These are phyloP conservation scores for Globisporangium abappressorium DNA, from an alignment of 352 stramenopile genomes.

Conservation along the genomic window DNA sequence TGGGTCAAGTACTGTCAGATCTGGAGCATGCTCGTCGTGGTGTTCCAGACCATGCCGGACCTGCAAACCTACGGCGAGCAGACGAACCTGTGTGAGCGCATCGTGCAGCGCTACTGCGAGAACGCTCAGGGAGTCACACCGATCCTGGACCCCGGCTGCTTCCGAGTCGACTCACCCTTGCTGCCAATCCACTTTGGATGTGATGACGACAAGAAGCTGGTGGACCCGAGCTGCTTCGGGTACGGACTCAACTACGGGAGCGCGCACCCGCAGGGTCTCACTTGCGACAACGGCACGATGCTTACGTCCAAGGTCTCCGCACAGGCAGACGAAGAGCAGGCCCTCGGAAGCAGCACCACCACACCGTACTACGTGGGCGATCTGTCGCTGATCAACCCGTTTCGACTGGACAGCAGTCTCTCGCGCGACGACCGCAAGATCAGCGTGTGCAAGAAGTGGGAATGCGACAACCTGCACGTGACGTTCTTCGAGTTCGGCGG, in stretches of 20 bases:
- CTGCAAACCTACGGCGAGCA: constrained; percentile 66
- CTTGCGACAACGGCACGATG: constrained; percentile 36
- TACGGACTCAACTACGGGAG: constrained; percentile 54
- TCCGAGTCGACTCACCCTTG: constrained; percentile 35
- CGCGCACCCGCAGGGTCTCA: constrained; percentile 31
- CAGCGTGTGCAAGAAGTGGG: constrained; percentile 70
- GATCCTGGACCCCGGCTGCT: constrained; percentile 60
- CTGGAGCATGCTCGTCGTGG: constrained; percentile 71
- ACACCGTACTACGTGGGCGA: constrained; percentile 22
- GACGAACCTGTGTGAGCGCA: constrained; percentile 57
- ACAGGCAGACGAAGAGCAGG: background rate
- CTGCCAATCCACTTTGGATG: constrained; percentile 48
- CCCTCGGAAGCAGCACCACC: background rate
- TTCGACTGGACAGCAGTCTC: constrained; percentile 46
- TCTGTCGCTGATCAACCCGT: constrained; percentile 44
- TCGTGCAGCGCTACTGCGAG: constrained; percentile 53
- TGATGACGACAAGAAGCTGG: constrained; percentile 31
- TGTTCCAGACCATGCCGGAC: constrained; percentile 78
- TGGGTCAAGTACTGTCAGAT: constrained; percentile 71
- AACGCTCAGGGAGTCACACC: constrained; percentile 22
- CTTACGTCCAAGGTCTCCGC: constrained; percentile 8
- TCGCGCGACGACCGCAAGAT: constrained; percentile 28
- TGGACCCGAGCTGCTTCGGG: constrained; percentile 49
- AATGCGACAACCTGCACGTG: constrained; percentile 73
- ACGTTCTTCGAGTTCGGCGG: constrained; percentile 66